A percentile compares a stretch with the other conserved stretches of the same genome.
phyloP scores from a whole-genome alignment of 176 grass and related monocot genomes.

The Paspalum notatum region DNA sequence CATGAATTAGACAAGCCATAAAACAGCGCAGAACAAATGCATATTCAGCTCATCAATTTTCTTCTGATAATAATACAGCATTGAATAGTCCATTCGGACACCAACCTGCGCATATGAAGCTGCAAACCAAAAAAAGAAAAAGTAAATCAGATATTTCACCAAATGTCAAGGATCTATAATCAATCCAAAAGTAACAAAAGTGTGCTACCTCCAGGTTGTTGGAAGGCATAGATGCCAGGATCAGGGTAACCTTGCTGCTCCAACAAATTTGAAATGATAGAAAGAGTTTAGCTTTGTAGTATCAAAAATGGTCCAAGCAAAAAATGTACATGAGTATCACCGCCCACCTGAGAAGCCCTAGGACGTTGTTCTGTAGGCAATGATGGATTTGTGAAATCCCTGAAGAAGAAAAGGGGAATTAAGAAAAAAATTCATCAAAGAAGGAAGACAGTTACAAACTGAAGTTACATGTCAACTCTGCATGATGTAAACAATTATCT shows the following conservation, averaged over 20 bases:
- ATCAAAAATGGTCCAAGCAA: slow-evolving; percentile 32
- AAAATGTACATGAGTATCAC: slow-evolving; percentile 1
- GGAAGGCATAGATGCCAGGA: slow-evolving; percentile 66
- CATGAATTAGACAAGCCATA: background rate
- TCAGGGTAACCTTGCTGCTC: slow-evolving; percentile 76
- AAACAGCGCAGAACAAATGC: slow-evolving; percentile 9
- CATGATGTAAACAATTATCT: background rate
- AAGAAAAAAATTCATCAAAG: background rate
- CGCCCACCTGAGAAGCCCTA: slow-evolving; percentile 73
- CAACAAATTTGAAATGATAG: slow-evolving; percentile 17
- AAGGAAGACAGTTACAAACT: background rate
- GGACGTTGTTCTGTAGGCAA: slow-evolving; percentile 86
- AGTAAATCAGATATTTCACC: slow-evolving; percentile 18
- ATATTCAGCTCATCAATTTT: slow-evolving; percentile 18
- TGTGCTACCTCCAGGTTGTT: slow-evolving; percentile 65
- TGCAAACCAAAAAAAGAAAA: slow-evolving; percentile 34
- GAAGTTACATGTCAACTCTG: slow-evolving; percentile 2
- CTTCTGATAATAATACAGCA: slow-evolving; percentile 22
- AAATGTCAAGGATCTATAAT: slow-evolving; percentile 17
- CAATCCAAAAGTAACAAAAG: slow-evolving; percentile 3
- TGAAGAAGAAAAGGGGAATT: slow-evolving; percentile 45
- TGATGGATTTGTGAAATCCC: slow-evolving; percentile 96
- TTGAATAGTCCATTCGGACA: slow-evolving; percentile 12
- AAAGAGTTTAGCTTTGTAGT: slow-evolving; percentile 21
- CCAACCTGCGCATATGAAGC: slow-evolving; percentile 83